Evolutionary conservation across 2,329 filamentous ascomycete genomes (phyloP).

Genomic region (Sclerotinia spermophila): DNA sequence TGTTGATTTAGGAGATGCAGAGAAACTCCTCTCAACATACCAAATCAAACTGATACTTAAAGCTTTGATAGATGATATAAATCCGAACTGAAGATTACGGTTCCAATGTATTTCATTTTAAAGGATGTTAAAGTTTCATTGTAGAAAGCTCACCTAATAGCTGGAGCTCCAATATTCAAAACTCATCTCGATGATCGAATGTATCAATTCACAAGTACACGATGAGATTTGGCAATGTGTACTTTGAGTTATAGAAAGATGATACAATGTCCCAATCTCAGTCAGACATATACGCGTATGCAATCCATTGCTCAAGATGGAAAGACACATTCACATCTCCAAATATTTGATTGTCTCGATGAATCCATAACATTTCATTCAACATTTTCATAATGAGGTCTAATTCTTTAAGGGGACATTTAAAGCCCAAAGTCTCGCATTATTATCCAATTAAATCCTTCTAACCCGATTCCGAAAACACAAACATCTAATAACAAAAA

Average conservation of each 20-base stretch:
- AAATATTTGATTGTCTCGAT: too few species aligned
- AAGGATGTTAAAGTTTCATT: not conserved
- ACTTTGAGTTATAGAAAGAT: not conserved
- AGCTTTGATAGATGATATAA: not conserved
- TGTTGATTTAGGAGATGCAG: accelerated
- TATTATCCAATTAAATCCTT: not conserved
- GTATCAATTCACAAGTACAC: not conserved
- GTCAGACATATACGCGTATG: not conserved
- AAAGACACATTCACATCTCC: too few species aligned
- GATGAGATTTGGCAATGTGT: not conserved
- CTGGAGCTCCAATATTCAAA: not conserved
- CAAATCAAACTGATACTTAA: not conserved
- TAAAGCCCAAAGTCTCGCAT: too few species aligned
- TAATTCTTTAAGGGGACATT: not conserved
- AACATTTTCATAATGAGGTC: not conserved
- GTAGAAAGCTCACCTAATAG: not conserved
- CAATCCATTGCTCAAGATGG: not conserved
- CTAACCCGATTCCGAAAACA: not conserved
- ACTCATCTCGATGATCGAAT: not conserved
- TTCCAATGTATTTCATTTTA: too few species aligned
- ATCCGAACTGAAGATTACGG: too few species aligned
- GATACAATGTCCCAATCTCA: not conserved
- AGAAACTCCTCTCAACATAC: too few species aligned
- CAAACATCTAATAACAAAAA: not conserved
- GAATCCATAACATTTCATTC: too few species aligned